These are phyloP conservation scores for Pythium pectinolyticum DNA, from an alignment of 352 stramenopile genomes.

Conservation along the genomic window DNA sequence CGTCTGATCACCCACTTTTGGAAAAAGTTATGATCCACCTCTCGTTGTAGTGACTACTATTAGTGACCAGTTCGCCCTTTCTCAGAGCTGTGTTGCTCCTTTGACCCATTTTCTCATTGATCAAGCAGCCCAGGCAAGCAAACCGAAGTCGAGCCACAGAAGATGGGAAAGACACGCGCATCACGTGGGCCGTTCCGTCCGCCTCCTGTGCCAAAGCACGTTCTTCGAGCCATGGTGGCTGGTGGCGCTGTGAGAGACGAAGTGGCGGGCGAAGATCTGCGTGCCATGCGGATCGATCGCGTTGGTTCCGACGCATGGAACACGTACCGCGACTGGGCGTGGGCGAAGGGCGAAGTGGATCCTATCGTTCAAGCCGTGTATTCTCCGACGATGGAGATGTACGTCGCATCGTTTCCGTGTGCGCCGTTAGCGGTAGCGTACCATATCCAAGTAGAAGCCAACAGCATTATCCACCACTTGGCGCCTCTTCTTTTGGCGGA, in stretches of 20 bases:
- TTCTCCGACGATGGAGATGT: constrained; percentile 14
- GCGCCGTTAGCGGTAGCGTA: constrained; percentile 11
- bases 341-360: constrained; percentile 12
- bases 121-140: no score
- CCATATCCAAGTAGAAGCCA: constrained; percentile 22
- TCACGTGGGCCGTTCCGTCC: no score
- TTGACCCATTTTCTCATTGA: no score
- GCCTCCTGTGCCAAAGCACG: no score
- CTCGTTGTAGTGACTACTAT: no score
- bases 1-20: no score
- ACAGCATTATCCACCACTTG: constrained; percentile 27
- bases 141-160: no score
- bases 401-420: not conserved
- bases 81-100: no score
- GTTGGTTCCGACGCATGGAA: constrained; percentile 13
- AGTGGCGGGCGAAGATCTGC: constrained; percentile 20
- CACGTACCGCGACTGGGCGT: constrained; percentile 10
- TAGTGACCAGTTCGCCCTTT: no score
- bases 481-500: constrained; percentile 12
- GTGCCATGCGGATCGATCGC: constrained; percentile 19
- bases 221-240: constrained; percentile 21
- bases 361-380: constrained; percentile 17
- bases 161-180: no score
- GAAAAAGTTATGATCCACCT: no score
- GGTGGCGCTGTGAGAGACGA: constrained; percentile 24